These are phyloP conservation scores for Eucalyptus curtisii DNA, from an alignment of 345 rosid genomes.

Conservation along the genomic window DNA sequence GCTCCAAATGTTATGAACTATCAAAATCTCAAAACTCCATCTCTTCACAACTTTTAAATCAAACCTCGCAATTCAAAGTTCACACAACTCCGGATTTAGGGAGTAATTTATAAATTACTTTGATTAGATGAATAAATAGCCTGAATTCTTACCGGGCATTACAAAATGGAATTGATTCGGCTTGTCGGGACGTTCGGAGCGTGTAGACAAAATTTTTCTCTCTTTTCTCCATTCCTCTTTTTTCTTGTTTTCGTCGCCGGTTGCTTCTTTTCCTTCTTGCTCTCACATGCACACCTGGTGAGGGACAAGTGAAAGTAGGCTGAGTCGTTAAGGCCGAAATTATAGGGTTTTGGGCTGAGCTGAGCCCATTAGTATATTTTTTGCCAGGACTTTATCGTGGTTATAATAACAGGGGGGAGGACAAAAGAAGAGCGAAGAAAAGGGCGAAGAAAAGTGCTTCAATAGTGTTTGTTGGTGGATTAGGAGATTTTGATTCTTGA, in stretches of 20 bases:
- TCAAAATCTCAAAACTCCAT: background rate
- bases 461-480: background rate
- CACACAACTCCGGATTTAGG: background rate
- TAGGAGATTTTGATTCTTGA: background rate
- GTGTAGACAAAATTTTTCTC: background rate
- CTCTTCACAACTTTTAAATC: background rate
- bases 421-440: background rate
- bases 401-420: background rate
- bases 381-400: background rate
- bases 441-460: background rate
- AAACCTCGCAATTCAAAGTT: background rate
- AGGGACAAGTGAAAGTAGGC: background rate
- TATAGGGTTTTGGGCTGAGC: background rate
- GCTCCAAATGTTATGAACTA: background rate
- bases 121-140: background rate
- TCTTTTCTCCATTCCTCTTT: background rate
- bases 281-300: background rate
- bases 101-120: too few relatives aligned
- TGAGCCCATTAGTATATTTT: too few relatives aligned
- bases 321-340: background rate
- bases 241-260: background rate
- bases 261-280: background rate
- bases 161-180: too few relatives aligned
- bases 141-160: background rate
- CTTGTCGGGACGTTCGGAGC: background rate